Percentiles rank a stretch among this genome's conserved stretches.
Evolutionary conservation across 1,284 basidiomycete genomes (phyloP).

Genomic region (Vanrija sp.): DNA sequence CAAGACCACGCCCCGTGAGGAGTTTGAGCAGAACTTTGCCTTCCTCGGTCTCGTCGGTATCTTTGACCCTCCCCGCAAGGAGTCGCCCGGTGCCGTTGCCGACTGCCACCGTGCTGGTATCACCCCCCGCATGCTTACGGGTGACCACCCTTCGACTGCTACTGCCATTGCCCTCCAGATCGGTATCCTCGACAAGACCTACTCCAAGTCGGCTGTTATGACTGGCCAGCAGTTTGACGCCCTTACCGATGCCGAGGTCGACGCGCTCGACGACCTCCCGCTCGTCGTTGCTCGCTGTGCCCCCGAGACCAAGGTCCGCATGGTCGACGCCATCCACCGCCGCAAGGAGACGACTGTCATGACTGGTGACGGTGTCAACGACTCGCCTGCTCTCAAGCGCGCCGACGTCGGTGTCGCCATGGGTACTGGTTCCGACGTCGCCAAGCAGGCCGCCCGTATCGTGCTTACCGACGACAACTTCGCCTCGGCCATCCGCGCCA

Average conservation of each 20-base stretch:
- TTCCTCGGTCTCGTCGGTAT: slow-evolving; percentile 65
- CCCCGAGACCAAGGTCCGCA: slow-evolving; percentile 55
- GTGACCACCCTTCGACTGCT: slow-evolving; percentile 53
- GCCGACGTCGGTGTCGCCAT: slow-evolving; percentile 66
- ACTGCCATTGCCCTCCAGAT: slow-evolving; percentile 53
- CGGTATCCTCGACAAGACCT: slow-evolving; percentile 55
- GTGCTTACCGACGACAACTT: slow-evolving; percentile 71
- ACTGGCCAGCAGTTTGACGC: slow-evolving; percentile 62
- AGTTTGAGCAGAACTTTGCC: slow-evolving; percentile 58
- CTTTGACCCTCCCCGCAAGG: slow-evolving; percentile 65
- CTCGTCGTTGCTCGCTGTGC: slow-evolving; percentile 60
- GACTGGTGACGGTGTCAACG: slow-evolving; percentile 59
- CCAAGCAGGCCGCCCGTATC: slow-evolving; percentile 59
- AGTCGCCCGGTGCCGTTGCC: slow-evolving; percentile 60
- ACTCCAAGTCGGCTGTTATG: slow-evolving; percentile 49
- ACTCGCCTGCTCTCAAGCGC: slow-evolving; percentile 56
- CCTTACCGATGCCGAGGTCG: slow-evolving; percentile 60
- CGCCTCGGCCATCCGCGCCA: slow-evolving; percentile 63
- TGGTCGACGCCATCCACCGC: slow-evolving; percentile 60
- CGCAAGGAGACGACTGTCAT: slow-evolving; percentile 49
- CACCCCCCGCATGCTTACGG: slow-evolving; percentile 62
- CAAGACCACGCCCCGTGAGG: slow-evolving; percentile 49
- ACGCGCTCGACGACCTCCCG: slow-evolving; percentile 55
- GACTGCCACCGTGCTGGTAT: slow-evolving; percentile 63
- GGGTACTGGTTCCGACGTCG: slow-evolving; percentile 69